Evolutionary conservation across 331 rosid species (phyloP).

Genomic region (Saraca asoca): DNA sequence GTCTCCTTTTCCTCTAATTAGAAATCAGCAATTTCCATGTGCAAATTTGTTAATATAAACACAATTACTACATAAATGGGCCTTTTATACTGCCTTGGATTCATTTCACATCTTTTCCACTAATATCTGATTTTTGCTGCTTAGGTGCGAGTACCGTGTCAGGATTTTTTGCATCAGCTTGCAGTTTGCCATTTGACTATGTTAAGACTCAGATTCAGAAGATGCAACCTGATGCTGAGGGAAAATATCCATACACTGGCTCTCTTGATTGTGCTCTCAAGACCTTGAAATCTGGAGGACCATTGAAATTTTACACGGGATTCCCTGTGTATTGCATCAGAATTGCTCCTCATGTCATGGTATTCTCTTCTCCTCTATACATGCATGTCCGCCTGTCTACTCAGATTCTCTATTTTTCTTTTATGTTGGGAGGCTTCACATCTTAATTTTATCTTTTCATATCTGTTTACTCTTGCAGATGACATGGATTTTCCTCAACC

Average conservation of each 20-base stretch:
- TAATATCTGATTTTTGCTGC: conserved; percentile 17
- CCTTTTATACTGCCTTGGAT: conserved; percentile 2
- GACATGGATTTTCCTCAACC: conserved; percentile 97
- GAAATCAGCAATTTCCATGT: background rate
- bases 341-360: conserved; percentile 98
- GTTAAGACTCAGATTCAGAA: conserved; percentile 96
- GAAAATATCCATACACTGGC: conserved; percentile 86
- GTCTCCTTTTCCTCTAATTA: conserved; percentile 10
- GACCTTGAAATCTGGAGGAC: conserved; percentile 86
- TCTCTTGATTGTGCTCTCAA: conserved; percentile 81
- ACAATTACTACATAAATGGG: background rate
- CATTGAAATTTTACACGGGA: conserved; percentile 81
- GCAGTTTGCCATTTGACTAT: conserved; percentile 95
- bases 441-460: conserved; percentile 2
- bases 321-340: conserved; percentile 90
- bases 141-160: conserved; percentile 88
- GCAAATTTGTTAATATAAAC: too few species aligned
- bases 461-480: conserved; percentile 58
- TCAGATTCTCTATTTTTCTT: background rate
- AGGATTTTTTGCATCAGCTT: conserved; percentile 91
- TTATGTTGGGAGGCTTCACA: background rate
- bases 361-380: conserved; percentile 34
- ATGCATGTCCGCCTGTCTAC: background rate
- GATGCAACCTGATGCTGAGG: conserved; percentile 97
- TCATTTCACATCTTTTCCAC: conserved; percentile 7